Base-by-base conservation (phyloP, 2,329 filamentous ascomycete genomes). In the Septoria linicola region DNA sequence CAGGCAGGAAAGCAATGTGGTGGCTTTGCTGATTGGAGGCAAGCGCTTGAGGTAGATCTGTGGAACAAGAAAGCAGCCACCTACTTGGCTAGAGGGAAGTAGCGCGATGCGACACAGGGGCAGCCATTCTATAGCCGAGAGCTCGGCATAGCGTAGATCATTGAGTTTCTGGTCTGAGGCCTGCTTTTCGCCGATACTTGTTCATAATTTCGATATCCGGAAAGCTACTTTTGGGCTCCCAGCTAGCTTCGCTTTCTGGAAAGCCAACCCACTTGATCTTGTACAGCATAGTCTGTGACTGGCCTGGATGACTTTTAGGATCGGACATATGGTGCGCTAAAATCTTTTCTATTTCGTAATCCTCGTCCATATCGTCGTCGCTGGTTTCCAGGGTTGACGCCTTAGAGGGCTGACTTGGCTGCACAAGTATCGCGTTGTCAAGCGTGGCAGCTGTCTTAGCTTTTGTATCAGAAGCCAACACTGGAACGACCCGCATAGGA, bases 191-290 rank as follows among this genome's bases (percentile, higher is more conserved):
- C 20, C 54, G 42, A 40, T 66, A 66, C 13, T 56, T 49, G 23
- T 57, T 51, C 11, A 66, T 27, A 6, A 64, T 49, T 8, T 49
- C 44, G 25, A 45, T 40, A 32, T 61, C 60, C 13, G 51, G 54
- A 46, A 66, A 59, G 31, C 53, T 59, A 19, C 30, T 23, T n/a
- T 48, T 48, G 7, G 57, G 57, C 21, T 67, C 64, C 64, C 64
- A 67, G 1, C 63, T 64, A 7, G 58, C 50, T 10, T 60, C 57
- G 6, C 55, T 49, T 8, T 23, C 36, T 14, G 35, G 35, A 35
- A 52, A 65, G 3, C 65, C 65, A 10, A 51, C 58, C 65, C 65
- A 67, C 51, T 66, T 66, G 16, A 65, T 62, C 25, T 61, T 57
- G 37, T 65, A 67, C 5, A 67, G 52, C 63, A 64, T 64, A 3